phyloP scores from a whole-genome alignment of 1,284 basidiomycete species.

The Xerocomus minutiporus region DNA sequence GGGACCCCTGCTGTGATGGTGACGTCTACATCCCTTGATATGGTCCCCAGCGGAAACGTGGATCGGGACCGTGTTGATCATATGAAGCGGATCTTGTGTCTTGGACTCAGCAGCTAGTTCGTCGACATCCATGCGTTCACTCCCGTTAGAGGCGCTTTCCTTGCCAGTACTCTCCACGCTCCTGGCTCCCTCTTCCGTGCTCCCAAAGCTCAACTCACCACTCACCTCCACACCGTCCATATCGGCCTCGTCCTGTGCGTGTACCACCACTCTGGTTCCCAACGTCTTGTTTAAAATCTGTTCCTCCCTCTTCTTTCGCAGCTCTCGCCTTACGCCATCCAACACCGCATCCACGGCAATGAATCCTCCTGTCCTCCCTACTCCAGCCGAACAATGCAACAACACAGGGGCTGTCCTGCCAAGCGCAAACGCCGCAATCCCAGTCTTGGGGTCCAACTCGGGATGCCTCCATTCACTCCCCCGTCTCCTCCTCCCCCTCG shows the following conservation, averaged over 20 bases:
- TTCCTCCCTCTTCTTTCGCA: conserved; percentile 35
- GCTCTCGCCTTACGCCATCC: conserved; percentile 69
- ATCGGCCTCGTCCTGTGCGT: neutral
- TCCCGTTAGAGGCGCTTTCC: conserved; percentile 5
- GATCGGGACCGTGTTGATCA: conserved; percentile 26
- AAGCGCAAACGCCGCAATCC: conserved; percentile 46
- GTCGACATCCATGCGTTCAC: conserved; percentile 29
- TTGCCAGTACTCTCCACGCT: conserved; percentile 1
- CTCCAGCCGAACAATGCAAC: conserved; percentile 85
- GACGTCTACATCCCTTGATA: conserved; percentile 16
- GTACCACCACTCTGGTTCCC: neutral
- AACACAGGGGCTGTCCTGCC: conserved; percentile 53
- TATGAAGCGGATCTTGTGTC: conserved; percentile 1
- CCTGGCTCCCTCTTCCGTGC: conserved; percentile 5
- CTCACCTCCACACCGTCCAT: neutral
- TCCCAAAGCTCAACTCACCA: conserved; percentile 3
- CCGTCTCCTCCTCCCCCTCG: conserved; percentile 19
- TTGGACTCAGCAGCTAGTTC: conserved; percentile 3
- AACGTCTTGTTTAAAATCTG: conserved; percentile 6
- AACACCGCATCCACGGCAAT: conserved; percentile 85
- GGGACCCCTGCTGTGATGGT: conserved; percentile 1
- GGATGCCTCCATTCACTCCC: conserved; percentile 28
- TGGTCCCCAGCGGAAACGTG: conserved; percentile 29
- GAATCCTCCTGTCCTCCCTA: conserved; percentile 88
- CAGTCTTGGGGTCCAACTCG: conserved; percentile 45